Evolutionary conservation across 208 protist genomes (phyloP).

Genomic region (Leishmania gerbilli): DNA sequence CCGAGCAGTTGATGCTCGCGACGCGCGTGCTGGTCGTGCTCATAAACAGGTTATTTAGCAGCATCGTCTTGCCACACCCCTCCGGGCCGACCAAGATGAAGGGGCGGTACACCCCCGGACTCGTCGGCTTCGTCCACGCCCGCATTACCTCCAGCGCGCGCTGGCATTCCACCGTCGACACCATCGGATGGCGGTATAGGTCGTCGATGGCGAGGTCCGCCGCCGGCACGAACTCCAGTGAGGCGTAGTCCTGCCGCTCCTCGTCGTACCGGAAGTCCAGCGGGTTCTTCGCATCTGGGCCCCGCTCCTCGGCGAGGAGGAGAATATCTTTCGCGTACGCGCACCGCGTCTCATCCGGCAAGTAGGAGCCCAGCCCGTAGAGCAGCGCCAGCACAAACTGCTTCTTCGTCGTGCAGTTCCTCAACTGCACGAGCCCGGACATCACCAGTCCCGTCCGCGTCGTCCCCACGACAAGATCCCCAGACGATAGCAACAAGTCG

Average conservation of each 20-base stretch:
- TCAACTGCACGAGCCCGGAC: slow-evolving; percentile 94
- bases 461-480: slow-evolving; percentile 87
- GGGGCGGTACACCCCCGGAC: slow-evolving; percentile 81
- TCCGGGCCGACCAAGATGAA: slow-evolving; percentile 98
- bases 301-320: slow-evolving; percentile 78
- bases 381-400: slow-evolving; percentile 93
- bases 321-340: slow-evolving; percentile 94
- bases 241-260: slow-evolving; percentile 51
- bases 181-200: slow-evolving; percentile 86
- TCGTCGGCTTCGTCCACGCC: slow-evolving; percentile 90
- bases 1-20: slow-evolving; percentile 94
- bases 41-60: slow-evolving; percentile 91
- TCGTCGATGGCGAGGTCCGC: slow-evolving; percentile 84
- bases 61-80: slow-evolving; percentile 96
- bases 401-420: slow-evolving; percentile 76
- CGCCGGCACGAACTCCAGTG: slow-evolving; percentile 79
- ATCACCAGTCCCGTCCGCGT: slow-evolving; percentile 93
- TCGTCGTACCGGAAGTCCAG: slow-evolving; percentile 91
- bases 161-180: slow-evolving; percentile 95
- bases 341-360: slow-evolving; percentile 71
- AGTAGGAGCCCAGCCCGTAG: slow-evolving; percentile 95
- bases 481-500: slow-evolving; percentile 76
- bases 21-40: slow-evolving; percentile 73
- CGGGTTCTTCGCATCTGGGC: slow-evolving; percentile 82
- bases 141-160: slow-evolving; percentile 87